Evolutionary conservation across 306 rosid genomes (phyloP), one percentile per base, ranked within the genome.

Genomic region (Dalbergia oliveri): DNA sequence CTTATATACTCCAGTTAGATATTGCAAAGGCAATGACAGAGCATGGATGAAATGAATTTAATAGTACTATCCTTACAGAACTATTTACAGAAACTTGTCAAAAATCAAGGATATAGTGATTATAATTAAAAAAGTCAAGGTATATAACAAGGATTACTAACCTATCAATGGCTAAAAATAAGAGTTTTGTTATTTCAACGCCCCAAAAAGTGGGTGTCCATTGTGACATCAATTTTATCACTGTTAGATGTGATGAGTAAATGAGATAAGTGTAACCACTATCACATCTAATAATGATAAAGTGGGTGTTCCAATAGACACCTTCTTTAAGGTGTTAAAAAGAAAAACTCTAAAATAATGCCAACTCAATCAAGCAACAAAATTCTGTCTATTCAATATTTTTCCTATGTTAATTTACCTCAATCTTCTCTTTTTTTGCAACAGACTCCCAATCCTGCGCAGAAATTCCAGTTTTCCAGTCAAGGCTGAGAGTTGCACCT

Each of bases 361-460:
- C n/a, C 5, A 51, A 4, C 49, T 51, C 19, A 51, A 5, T 51
- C 58, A 14, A 51, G 58, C 58, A 51, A 51, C 15, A n/a, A 51
- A 51, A 51, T 51, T 13, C n/a, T 51, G 19, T 14, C 13, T 47
- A 47, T 11, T 47, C 15, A 13, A 10, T 15, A 50, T 51, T 51
- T 51, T 14, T 51, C 31, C 18, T 0, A 5, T 1, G 23, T 44
- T 44, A 19, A n/a, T 47, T 72, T 31, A 85, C 90, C 87, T 87
- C 88, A 34, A 87, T 82, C 66, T 81, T 87, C 41, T 87, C 87
- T 74, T 87, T 84, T 81, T 58, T 87, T 49, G 90, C 90, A 82
- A 87, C 88, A 10, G 88, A 75, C 2, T 84, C 88, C 90, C 90
- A 87, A 79, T 87, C 86, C 85, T 76, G 57, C 34, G 90, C 87